Conservation (phyloP, 176 grass and related monocot genomes). For the Aegilops longissima region DNA sequence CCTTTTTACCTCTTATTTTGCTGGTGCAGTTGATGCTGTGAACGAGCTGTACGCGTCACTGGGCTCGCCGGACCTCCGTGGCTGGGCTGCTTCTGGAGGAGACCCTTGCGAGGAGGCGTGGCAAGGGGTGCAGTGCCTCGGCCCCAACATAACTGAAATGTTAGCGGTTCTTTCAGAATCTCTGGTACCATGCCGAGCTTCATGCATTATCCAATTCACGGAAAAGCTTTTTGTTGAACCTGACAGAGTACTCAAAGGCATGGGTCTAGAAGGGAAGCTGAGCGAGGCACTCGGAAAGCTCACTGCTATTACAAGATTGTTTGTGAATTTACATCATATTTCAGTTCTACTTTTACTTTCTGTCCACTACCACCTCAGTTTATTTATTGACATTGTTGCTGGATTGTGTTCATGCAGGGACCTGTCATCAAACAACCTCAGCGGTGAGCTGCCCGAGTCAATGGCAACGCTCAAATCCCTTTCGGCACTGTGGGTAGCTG, state of each 20-base stretch:
- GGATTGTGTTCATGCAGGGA: constrained; percentile 30
- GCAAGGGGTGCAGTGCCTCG: constrained; percentile 58
- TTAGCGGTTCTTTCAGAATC: not conserved
- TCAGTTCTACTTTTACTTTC: not conserved
- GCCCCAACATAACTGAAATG: constrained; percentile 53
- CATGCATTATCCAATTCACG: not conserved
- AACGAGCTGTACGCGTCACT: constrained; percentile 49
- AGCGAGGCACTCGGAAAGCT: constrained; percentile 45
- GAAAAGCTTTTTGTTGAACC: not conserved
- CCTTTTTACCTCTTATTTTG: not conserved
- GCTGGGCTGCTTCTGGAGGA: constrained; percentile 48
- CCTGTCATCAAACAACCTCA: constrained; percentile 52
- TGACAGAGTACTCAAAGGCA: constrained; percentile 54
- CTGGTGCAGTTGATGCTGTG: constrained; percentile 50
- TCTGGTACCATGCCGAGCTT: not conserved
- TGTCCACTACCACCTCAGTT: not conserved
- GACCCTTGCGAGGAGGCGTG: constrained; percentile 59
- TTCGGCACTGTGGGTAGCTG: constrained; percentile 41
- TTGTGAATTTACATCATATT: not conserved
- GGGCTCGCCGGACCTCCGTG: constrained; percentile 51
- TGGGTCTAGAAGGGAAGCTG: constrained; percentile 46
- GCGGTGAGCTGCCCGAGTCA: constrained; percentile 38
- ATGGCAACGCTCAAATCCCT: constrained; percentile 45
- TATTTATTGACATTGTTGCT: not conserved
- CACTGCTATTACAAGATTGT: constrained; percentile 51